Conservation (phyloP, 225 moss, liverwort and hornwort species). For the Physcomitrellopsis africana region DNA sequence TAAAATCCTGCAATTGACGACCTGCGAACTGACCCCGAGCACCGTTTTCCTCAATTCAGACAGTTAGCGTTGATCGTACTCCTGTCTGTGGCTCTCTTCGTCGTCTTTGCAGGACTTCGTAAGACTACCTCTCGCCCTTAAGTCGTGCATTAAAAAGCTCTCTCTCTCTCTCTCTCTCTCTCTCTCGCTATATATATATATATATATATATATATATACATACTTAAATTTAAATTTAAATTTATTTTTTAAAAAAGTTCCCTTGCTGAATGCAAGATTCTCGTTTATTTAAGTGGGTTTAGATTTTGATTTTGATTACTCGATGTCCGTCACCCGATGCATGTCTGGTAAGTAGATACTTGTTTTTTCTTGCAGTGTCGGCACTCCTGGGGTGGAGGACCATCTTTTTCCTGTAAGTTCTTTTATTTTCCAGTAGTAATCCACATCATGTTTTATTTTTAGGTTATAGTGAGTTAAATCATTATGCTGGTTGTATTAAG, state of each 20-base stretch:
- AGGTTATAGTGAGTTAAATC: not conserved
- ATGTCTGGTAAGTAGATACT: not conserved
- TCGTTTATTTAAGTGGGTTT: too few species aligned
- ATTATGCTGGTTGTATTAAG: not conserved
- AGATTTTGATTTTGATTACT: not conserved
- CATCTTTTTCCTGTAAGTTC: conserved; percentile 53
- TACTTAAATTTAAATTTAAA: too few species aligned
- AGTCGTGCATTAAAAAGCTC: too few species aligned
- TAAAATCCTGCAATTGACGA: not conserved
- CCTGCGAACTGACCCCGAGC: not conserved
- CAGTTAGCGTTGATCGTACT: conserved; percentile 45
- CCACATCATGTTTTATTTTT: not conserved
- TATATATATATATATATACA: too few species aligned
- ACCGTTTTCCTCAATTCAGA: conserved; percentile 30
- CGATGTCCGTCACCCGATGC: not conserved
- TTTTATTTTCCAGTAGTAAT: not conserved
- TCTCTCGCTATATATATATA: too few species aligned
- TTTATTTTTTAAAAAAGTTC: too few species aligned
- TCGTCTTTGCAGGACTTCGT: conserved; percentile 53
- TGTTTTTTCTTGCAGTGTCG: conserved; percentile 40
- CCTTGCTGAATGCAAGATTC: too few species aligned
- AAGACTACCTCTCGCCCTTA: not conserved
- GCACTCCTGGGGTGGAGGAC: conserved; percentile 48
- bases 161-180: too few species aligned
- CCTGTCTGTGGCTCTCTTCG: conserved; percentile 41